phyloP scores from a whole-genome alignment of 2,329 filamentous ascomycete species.

The Westerdykella sp. region DNA sequence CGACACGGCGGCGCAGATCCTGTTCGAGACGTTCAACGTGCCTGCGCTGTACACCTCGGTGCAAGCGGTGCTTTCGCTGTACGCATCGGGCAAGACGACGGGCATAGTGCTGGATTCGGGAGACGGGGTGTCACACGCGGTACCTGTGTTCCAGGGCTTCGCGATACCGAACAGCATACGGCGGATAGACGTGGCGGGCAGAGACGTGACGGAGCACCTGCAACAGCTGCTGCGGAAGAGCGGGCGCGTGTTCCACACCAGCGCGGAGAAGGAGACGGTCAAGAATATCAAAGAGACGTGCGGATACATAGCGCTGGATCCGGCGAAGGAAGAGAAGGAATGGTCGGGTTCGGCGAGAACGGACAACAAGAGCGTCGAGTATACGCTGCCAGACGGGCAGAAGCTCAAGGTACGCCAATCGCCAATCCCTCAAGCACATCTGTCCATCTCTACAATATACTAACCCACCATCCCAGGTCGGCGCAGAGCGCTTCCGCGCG shows the following conservation, averaged over 20 bases:
- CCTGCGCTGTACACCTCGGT: conserved; percentile 95
- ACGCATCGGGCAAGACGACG: conserved; percentile 91
- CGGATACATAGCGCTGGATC: conserved; percentile 84
- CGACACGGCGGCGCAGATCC: conserved; percentile 91
- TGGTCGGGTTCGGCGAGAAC: conserved; percentile 73
- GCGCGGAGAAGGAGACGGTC: conserved; percentile 98
- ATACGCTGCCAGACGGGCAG: conserved; percentile 84
- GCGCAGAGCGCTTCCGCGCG: conserved; percentile 88
- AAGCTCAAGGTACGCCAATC: conserved; percentile 82
- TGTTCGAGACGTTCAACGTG: conserved; percentile 98
- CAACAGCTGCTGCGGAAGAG: conserved; percentile 86
- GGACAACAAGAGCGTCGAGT: conserved; percentile 76
- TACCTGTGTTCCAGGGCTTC: conserved; percentile 96
- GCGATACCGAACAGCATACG: conserved; percentile 93
- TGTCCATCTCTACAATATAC: conserved; percentile 5
- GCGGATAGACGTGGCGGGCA: conserved; percentile 89
- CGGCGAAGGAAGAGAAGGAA: conserved; percentile 92
- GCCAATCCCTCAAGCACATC: conserved; percentile 1
- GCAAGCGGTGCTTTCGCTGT: conserved; percentile 91
- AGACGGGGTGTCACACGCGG: conserved; percentile 93
- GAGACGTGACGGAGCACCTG: conserved; percentile 93
- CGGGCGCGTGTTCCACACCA: conserved; percentile 93
- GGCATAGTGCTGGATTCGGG: conserved; percentile 93
- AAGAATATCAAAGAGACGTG: conserved; percentile 93
- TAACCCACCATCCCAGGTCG: conserved; percentile 54